Base-by-base conservation (phyloP, 2,329 filamentous ascomycete genomes). In the Bipolaris sorokiniana region DNA sequence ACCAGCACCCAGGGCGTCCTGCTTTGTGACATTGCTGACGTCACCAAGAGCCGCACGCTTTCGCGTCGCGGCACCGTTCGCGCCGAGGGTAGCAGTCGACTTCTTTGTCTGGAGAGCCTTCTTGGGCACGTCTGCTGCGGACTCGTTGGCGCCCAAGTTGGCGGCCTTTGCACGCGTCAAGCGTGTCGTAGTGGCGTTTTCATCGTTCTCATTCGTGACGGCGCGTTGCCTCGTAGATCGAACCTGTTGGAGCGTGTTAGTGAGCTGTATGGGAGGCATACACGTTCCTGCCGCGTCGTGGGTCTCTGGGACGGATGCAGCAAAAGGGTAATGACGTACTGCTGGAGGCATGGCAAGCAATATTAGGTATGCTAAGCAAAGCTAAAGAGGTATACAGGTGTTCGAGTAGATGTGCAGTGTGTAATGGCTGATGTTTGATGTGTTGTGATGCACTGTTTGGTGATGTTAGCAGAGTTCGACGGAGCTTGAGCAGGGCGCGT, bases 161-260 rank as follows among this genome's bases (percentile, higher is more conserved):
- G 92, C 91, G 50, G 92, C 88, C 82, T 98, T 97, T 66, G 95
- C 93, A 80, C 95, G 88, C 70, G 95, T 98, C 76, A 97, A 82
- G 80, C 93, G 92, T 80, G 90, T 91, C 60, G 90, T 88, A 57
- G 83, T 79, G 57, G 77, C 78, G 77, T 97, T 96, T 82, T 97
- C 95, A 77, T 97, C 94, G 76, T 97, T 97, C 83, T 97, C 93
- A 78, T 96, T 95, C 65, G 89, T 90, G 71, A 89, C 85, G 76
- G 88, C 85, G 80, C 92, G 89, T 76, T 88, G 85, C 79, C 90
- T 86, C 72, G 87, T 83, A 76, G 86, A 82, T 79, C 90, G 89
- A 82, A 84, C 85, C 89, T 89, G 48, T 72, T 38, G 65, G 60
- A 46, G 67, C 62, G 61, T 68, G 78, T 84, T 82, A 82, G 77